Base-by-base conservation (phyloP, 805 yeast species). In the Candida parachauliodes region DNA sequence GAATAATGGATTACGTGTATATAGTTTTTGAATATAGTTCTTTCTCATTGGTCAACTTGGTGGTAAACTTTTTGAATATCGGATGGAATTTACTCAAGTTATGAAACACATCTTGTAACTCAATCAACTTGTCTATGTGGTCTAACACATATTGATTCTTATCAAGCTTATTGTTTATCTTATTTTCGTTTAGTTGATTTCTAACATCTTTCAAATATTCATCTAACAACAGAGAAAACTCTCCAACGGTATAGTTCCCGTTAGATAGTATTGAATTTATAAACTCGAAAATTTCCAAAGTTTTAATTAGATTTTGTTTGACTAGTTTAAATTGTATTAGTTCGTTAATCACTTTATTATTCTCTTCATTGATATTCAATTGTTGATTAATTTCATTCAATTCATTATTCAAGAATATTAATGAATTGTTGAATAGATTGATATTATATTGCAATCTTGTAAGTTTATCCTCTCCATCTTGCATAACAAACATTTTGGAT, bases 401-500 rank as follows among this genome's bases (percentile, higher is more conserved):
- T 39, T 79, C 81, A 5, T 68, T 64, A 32, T 76, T 72, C 27
- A 83, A 53, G 2, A 84, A 67, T 29, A 73, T 66, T 17, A 81
- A 74, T 0, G 87, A 73, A 36, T 77, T 74, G 11, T 75, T 69
- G 32, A 83, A 57, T 1, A 81, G 74, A 30, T 79, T 83, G 29
- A 79, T 60, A 51, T 81, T 82, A 54, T 82, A 82, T 46, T 81
- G 83, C 32, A 83, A 58, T 42, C 86, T 67, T 8, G 83, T 74
- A 1, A 77, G 68, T 8, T 43, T 43, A 11, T 45, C 38, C 7
- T 42, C 41, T 8, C 28, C 42, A 26, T 46, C 17, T 31, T 28
- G 15, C 17, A 22, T n/a, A 34, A 35, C 26, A 5, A 30, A 14
- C 18, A 10, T 16, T 17, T 51, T 40, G 16, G 78, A 65, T 24